phyloP scores from a whole-genome alignment of 2,329 filamentous ascomycete genomes.

The Trichoderma citrinoviride region DNA sequence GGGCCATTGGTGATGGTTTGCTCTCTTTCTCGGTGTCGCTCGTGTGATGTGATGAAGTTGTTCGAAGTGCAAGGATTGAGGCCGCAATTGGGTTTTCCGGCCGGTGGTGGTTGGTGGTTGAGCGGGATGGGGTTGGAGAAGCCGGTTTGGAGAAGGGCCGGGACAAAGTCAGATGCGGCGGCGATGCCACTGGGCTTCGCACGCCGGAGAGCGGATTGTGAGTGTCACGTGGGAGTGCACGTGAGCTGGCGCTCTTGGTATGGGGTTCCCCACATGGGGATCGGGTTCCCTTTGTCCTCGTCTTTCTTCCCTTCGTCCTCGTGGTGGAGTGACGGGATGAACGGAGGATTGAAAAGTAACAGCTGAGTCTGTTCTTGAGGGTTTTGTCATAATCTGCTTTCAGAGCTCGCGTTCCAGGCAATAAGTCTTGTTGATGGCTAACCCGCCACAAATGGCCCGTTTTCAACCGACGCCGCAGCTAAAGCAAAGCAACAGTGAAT shows the following conservation, averaged over 20 bases:
- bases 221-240: slow-evolving; percentile 8
- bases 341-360: not conserved
- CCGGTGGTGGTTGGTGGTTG: not conserved
- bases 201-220: slow-evolving; percentile 13
- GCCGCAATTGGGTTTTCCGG: slow-evolving; percentile 32
- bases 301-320: not conserved
- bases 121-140: not conserved
- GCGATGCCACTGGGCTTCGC: slow-evolving; percentile 6
- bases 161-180: slow-evolving; percentile 17
- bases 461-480: too few species aligned
- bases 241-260: not conserved
- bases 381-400: not conserved
- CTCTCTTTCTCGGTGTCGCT: slow-evolving; percentile 21
- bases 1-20: slow-evolving; percentile 33
- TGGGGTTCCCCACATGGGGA: slow-evolving; percentile 2
- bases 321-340: not conserved
- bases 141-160: slow-evolving; percentile 1
- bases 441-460: too few species aligned
- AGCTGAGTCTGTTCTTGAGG: not conserved
- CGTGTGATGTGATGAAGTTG: slow-evolving; percentile 21
- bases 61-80: slow-evolving; percentile 14
- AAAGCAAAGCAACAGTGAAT: too few species aligned
- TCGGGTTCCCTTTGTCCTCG: not conserved
- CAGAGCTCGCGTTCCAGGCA: not conserved
- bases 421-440: not conserved